These are phyloP conservation scores for Penicillium psychrosexuale DNA, from an alignment of 2,329 filamentous ascomycete species.

Conservation along the genomic window DNA sequence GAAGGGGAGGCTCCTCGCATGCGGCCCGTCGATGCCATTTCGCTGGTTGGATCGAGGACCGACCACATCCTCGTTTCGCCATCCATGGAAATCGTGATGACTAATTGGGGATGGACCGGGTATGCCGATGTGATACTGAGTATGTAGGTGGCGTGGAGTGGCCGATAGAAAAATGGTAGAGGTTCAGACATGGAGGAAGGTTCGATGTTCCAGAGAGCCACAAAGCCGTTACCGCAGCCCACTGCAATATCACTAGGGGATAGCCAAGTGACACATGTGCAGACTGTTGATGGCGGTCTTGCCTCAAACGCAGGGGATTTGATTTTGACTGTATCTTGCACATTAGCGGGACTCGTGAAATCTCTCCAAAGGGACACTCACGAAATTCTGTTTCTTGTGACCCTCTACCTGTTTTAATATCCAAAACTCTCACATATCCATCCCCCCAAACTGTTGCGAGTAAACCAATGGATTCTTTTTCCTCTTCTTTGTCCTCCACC, in stretches of 20 bases:
- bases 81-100: slow-evolving; percentile 54
- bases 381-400: slow-evolving; percentile 32
- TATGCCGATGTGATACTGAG: slow-evolving; percentile 48
- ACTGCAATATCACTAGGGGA: slow-evolving; percentile 54
- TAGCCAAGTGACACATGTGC: slow-evolving; percentile 57
- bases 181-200: slow-evolving; percentile 19
- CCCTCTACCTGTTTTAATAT: slow-evolving; percentile 42
- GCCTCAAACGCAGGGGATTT: slow-evolving; percentile 50
- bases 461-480: slow-evolving; percentile 46
- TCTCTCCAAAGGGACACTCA: slow-evolving; percentile 17
- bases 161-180: slow-evolving; percentile 37
- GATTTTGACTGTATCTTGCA: slow-evolving; percentile 38
- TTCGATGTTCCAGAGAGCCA: slow-evolving; percentile 53
- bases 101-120: slow-evolving; percentile 51
- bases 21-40: slow-evolving; percentile 47
- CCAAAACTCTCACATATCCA: slow-evolving; percentile 54
- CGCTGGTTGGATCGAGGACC: slow-evolving; percentile 47
- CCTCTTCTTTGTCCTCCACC: slow-evolving; percentile 30
- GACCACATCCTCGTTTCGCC: slow-evolving; percentile 57
- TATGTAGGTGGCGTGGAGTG: slow-evolving; percentile 39
- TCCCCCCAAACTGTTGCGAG: slow-evolving; percentile 59
- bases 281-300: slow-evolving; percentile 51
- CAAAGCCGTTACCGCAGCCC: slow-evolving; percentile 55
- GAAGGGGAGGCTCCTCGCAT: slow-evolving; percentile 49
- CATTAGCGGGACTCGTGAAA: not conserved